Evolutionary conservation across 495 filamentous ascomycete genomes (phyloP).

Genomic region (Schizothecium vesticola): DNA sequence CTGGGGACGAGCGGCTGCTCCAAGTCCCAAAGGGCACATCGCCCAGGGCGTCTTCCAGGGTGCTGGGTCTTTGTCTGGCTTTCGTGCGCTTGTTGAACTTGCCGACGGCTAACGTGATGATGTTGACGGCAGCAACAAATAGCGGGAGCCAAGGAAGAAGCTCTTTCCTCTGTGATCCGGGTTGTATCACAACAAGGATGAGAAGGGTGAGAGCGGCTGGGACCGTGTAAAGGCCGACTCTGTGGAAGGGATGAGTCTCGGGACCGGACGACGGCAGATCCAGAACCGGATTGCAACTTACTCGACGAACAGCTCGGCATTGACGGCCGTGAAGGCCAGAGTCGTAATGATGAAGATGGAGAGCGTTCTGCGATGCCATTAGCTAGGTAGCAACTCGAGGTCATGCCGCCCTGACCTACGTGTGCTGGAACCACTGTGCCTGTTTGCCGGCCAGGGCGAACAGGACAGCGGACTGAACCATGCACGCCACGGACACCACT

Average conservation of each 20-base stretch:
- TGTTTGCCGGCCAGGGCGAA: constrained; percentile 23
- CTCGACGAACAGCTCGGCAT: constrained; percentile 19
- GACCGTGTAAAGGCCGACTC: constrained; percentile 18
- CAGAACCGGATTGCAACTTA: not conserved
- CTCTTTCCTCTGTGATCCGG: constrained; percentile 10
- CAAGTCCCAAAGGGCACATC: constrained; percentile 12
- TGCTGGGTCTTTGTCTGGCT: not conserved
- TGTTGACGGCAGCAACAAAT: constrained; percentile 15
- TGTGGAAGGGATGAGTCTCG: constrained; percentile 1
- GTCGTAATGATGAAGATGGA: constrained; percentile 22
- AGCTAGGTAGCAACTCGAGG: not conserved
- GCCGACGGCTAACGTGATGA: constrained; percentile 16
- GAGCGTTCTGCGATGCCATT: constrained; percentile 21
- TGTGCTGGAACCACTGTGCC: constrained; percentile 20
- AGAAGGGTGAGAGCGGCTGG: constrained; percentile 17
- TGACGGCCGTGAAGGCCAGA: constrained; percentile 16
- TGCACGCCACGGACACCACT: constrained; percentile 27
- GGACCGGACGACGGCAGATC: not conserved
- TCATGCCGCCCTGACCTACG: constrained; percentile 23
- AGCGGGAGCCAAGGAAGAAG: constrained; percentile 26
- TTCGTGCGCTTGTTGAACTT: not conserved
- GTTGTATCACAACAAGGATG: constrained; percentile 15
- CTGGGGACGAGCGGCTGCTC: constrained; percentile 8
- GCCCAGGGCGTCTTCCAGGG: constrained; percentile 1
- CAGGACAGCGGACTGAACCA: constrained; percentile 32